Conservation (phyloP, 768 basidiomycete species). For the Phaeotremella fagi region DNA sequence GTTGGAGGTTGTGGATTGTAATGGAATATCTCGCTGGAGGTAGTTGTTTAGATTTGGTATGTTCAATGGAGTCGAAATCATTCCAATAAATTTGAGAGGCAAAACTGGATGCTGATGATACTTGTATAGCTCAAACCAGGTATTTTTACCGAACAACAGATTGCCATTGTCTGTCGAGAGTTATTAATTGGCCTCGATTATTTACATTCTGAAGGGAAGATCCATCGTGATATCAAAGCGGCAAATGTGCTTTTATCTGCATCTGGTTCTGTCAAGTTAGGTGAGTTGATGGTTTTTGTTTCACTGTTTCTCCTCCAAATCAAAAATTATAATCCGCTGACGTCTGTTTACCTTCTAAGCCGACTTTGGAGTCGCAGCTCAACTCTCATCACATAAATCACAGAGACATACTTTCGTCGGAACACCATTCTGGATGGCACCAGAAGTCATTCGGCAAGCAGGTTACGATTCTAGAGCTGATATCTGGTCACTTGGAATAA, state of each 20-base stretch:
- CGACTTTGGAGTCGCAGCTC: conserved; percentile 97
- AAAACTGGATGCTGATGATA: conserved; percentile 4
- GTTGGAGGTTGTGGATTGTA: conserved; percentile 97
- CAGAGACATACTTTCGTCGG: conserved; percentile 94
- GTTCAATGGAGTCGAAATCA: conserved; percentile 8
- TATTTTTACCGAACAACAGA: conserved; percentile 83
- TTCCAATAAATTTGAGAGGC: neutral
- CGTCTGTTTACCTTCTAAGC: conserved; percentile 51
- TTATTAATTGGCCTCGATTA: conserved; percentile 89
- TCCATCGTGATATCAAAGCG: conserved; percentile 98
- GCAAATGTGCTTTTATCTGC: conserved; percentile 90
- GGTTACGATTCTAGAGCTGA: conserved; percentile 95
- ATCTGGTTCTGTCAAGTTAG: conserved; percentile 85
- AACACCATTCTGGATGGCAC: conserved; percentile 56
- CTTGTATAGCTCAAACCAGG: conserved; percentile 68
- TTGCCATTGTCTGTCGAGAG: conserved; percentile 90
- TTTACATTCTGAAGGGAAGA: conserved; percentile 90
- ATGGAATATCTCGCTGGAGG: conserved; percentile 99
- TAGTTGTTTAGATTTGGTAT: conserved; percentile 84
- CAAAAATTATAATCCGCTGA: neutral
- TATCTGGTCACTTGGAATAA: conserved; percentile 97
- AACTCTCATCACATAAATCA: conserved; percentile 73
- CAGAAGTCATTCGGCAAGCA: conserved; percentile 94
- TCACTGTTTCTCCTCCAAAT: neutral
- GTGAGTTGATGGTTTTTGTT: conserved; percentile 25